A percentile compares a stretch with the other conserved stretches of the same genome.
These are phyloP conservation scores for Saccharomycopsis babjevae DNA, from an alignment of 805 yeast genomes.

Conservation along the genomic window DNA sequence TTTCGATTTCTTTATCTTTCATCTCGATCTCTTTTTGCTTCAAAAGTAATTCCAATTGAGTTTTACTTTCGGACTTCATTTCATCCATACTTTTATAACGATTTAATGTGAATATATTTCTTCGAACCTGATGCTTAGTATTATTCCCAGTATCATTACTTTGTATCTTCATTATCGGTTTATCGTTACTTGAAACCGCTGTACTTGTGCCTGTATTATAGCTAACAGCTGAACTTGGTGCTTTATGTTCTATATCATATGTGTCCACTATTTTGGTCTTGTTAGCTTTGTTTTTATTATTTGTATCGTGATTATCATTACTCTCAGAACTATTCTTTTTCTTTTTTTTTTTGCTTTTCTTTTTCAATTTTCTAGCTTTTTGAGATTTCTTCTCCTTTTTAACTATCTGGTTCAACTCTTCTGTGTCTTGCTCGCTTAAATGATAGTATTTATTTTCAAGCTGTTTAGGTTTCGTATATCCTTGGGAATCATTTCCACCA, in stretches of 20 bases:
- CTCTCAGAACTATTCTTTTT: neutral
- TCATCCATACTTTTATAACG: neutral
- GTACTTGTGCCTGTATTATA: neutral
- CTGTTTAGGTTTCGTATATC: neutral
- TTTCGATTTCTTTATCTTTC: conserved; percentile 10
- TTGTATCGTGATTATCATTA: neutral
- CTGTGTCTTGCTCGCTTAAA: conserved; percentile 3
- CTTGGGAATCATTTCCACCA: neutral
- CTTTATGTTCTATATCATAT: neutral
- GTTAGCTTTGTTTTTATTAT: neutral
- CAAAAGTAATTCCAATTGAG: neutral
- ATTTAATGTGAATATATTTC: neutral
- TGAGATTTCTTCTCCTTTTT: neutral
- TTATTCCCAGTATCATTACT: neutral
- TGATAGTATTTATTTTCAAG: neutral
- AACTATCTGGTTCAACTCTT: neutral
- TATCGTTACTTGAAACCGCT: neutral
- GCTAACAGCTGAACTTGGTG: neutral
- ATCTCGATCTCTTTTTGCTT: conserved; percentile 3
- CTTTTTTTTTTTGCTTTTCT: conserved; percentile 1
- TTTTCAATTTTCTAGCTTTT: neutral
- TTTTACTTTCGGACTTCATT: neutral
- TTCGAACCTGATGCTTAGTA: neutral
- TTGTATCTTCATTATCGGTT: neutral
- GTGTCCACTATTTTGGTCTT: neutral